Evolutionary conservation across 169 alveolate species (phyloP).

Genomic region (Cryptosporidium muris): DNA sequence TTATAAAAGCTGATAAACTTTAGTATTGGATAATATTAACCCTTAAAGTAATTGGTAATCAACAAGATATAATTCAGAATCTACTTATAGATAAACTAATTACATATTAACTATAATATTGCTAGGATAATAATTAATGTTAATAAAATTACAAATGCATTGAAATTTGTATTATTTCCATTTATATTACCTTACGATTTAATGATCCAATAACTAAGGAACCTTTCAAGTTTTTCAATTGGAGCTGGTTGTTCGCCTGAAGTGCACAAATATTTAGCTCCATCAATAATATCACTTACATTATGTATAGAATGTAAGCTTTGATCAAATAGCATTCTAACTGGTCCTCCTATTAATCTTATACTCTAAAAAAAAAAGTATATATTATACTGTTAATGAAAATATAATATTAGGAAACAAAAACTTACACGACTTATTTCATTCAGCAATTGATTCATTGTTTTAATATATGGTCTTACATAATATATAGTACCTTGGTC

Average conservation of each 20-base stretch:
- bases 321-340: slow-evolving; percentile 85
- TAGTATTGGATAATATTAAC: too few species aligned
- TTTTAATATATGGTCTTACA: slow-evolving; percentile 81
- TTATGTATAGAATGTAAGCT: slow-evolving; percentile 79
- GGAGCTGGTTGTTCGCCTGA: slow-evolving; percentile 89
- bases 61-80: too few species aligned
- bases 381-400: background rate
- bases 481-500: slow-evolving; percentile 86
- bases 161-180: too few species aligned
- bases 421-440: slow-evolving; percentile 81
- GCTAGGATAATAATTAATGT: too few species aligned
- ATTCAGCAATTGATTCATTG: slow-evolving; percentile 77
- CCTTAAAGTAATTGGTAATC: too few species aligned
- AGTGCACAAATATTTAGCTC: slow-evolving; percentile 80
- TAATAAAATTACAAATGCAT: too few species aligned
- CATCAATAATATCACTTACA: slow-evolving; percentile 84
- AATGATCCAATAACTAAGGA: slow-evolving; percentile 84
- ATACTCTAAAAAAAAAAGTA: slow-evolving; percentile 14
- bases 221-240: slow-evolving; percentile 79
- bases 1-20: too few species aligned
- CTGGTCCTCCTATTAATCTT: slow-evolving; percentile 87
- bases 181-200: background rate
- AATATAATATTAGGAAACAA: background rate
- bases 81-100: too few species aligned
- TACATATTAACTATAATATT: too few species aligned